Base-by-base conservation (phyloP, 306 rosid species). In the Carpinus fangiana region DNA sequence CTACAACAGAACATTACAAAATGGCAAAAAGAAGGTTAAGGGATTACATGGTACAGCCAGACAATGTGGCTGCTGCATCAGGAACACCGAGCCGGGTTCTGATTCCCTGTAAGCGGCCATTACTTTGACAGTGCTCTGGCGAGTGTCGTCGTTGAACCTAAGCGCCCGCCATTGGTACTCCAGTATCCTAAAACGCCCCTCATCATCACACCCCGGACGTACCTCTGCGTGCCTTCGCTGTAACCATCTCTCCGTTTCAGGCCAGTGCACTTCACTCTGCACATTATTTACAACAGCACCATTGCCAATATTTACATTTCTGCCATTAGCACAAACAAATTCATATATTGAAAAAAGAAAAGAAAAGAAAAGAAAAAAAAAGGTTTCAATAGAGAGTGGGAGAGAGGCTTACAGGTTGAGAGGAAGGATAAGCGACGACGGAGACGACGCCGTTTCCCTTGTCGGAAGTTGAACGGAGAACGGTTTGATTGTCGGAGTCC, bases 141-240 rank as follows among this genome's bases (percentile, higher is more conserved):
- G 93, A 46, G 97, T 95, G 47, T 82, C 87, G 4, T 88, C 91
- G 21, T 95, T 92, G 79, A 95, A 92, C 45, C 93, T 93, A 73
- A 95, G 97, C 75, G 83, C 91, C 60, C 97, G 87, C 98, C 98
- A 95, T 73, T 95, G 97, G 81, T 91, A 92, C 73, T 97, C 98
- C 36, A 91, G 91, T 72, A 95, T 76, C 82, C 79, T 88, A 53
- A 92, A 86, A 59, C 87, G 78, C 64, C 82, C 89, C 75, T 72
- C 74, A 51, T 59, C 52, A 7, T 86, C 79, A 62, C 23, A 47
- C 54, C 80, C 82, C 20, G 88, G 87, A 55, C 84, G 67, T 62
- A 87, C 75, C 85, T 90, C 91, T 81, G 73, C 78, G 76, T 76
- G 86, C 80, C 98, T 85, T 56, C 76, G 72, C 82, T 85, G 86